Percentiles rank a stretch among this genome's conserved stretches.
Evolutionary conservation across 768 basidiomycete genomes (phyloP).

Genomic region (Amanita rimosa): DNA sequence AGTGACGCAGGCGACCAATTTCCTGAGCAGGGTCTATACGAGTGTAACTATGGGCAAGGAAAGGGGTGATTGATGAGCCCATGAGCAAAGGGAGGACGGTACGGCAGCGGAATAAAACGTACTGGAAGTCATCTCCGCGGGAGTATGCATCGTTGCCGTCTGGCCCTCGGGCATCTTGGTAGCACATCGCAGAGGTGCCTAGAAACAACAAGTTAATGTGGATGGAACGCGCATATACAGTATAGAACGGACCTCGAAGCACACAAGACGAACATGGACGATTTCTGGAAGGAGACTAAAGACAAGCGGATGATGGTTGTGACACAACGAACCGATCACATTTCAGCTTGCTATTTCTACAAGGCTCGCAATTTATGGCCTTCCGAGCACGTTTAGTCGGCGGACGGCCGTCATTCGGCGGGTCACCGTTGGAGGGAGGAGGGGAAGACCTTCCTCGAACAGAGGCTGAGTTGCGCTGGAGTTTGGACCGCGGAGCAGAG

Average conservation of each 20-base stretch:
- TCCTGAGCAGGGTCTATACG: slow-evolving; percentile 56
- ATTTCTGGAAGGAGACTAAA: slow-evolving; percentile 35
- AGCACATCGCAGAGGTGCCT: slow-evolving; percentile 77
- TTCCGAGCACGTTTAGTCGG: slow-evolving; percentile 79
- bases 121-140: slow-evolving; percentile 57
- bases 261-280: slow-evolving; percentile 87
- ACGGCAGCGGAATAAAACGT: slow-evolving; percentile 18
- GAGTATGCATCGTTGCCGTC: slow-evolving; percentile 38
- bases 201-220: slow-evolving; percentile 14
- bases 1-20: slow-evolving; percentile 57
- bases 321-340: slow-evolving; percentile 58
- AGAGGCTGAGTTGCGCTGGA: slow-evolving; percentile 26
- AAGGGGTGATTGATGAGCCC: slow-evolving; percentile 7
- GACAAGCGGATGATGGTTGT: slow-evolving; percentile 2
- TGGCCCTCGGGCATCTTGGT: slow-evolving; percentile 61
- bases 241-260: slow-evolving; percentile 48
- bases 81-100: slow-evolving; percentile 8
- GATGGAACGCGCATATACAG: slow-evolving; percentile 5
- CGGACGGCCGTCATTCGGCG: slow-evolving; percentile 41
- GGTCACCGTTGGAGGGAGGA: slow-evolving; percentile 27
- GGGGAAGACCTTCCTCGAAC: slow-evolving; percentile 42
- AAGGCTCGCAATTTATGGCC: slow-evolving; percentile 85
- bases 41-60: slow-evolving; percentile 20
- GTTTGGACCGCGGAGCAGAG: slow-evolving; percentile 28
- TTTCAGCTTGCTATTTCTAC: slow-evolving; percentile 79